These are phyloP conservation scores for Collybia nuda DNA, from an alignment of 768 basidiomycete species.

Conservation along the genomic window DNA sequence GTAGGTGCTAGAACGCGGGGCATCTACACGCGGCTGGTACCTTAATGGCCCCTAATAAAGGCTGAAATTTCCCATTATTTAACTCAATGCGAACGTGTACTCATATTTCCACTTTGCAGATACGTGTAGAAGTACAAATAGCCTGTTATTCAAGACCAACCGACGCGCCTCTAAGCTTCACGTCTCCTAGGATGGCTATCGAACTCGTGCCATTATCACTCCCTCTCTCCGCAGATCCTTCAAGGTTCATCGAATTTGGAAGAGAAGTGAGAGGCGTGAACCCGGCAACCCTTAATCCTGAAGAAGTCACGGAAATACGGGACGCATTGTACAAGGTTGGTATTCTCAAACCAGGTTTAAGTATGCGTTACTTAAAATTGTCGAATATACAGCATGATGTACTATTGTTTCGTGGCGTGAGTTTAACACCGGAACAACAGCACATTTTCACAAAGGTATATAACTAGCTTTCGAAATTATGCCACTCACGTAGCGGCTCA, in stretches of 20 bases:
- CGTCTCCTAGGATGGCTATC: constrained; percentile 53
- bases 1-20: too few species aligned
- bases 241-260: constrained; percentile 71
- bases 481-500: constrained; percentile 21
- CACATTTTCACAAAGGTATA: constrained; percentile 80
- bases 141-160: too few species aligned
- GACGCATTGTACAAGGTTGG: constrained; percentile 71
- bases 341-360: constrained; percentile 8
- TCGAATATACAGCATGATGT: constrained; percentile 51
- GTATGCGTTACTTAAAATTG: neutral
- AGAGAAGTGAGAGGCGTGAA: constrained; percentile 72
- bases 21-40: too few species aligned
- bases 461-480: neutral
- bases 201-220: constrained; percentile 65
- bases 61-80: too few species aligned
- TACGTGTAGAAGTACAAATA: too few species aligned
- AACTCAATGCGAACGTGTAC: too few species aligned
- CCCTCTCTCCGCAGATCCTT: constrained; percentile 67
- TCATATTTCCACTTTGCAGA: too few species aligned
- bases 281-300: constrained; percentile 59
- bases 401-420: constrained; percentile 70
- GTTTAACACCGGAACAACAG: constrained; percentile 78
- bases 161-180: too few species aligned
- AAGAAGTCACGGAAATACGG: constrained; percentile 65
- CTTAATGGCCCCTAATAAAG: too few species aligned